Conservation (phyloP, 2,329 filamentous ascomycete species). For the Fusarium sp. region DNA sequence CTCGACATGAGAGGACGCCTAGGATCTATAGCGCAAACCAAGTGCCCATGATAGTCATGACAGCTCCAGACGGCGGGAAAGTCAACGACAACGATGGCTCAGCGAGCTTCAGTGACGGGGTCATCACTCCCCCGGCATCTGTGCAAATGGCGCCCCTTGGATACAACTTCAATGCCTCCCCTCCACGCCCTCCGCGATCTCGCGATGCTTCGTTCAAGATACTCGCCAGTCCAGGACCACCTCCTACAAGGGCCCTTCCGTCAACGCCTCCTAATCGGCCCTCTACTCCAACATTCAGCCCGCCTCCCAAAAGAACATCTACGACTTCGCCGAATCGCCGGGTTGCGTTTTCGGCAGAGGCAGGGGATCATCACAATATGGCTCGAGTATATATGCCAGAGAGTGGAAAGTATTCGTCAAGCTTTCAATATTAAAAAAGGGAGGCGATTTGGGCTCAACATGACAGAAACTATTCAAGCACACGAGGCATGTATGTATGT, state of each 20-base stretch:
- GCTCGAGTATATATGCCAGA: conserved; percentile 53
- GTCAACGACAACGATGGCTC: conserved; percentile 8
- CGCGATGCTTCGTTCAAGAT: conserved; percentile 33
- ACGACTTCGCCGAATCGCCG: conserved; percentile 23
- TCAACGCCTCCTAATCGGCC: conserved; percentile 37
- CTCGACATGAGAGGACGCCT: conserved; percentile 50
- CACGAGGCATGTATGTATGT: conserved; percentile 10
- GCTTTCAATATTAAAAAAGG: conserved; percentile 1
- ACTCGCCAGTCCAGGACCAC: conserved; percentile 58
- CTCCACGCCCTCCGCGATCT: conserved; percentile 27
- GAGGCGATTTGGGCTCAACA: neutral
- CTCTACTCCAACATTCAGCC: conserved; percentile 32
- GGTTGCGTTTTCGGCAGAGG: conserved; percentile 40
- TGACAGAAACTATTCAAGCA: neutral
- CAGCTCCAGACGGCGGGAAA: conserved; percentile 25
- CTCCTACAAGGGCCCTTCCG: conserved; percentile 60
- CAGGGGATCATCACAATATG: conserved; percentile 51
- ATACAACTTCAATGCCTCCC: conserved; percentile 21
- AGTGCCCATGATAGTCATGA: conserved; percentile 40
- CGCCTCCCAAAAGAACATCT: conserved; percentile 17
- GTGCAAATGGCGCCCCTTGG: conserved; percentile 9
- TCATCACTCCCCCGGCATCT: conserved; percentile 26
- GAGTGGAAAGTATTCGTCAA: conserved; percentile 52
- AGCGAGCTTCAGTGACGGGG: conserved; percentile 10
- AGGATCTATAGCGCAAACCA: conserved; percentile 30